Evolutionary conservation across 176 grass and related monocot genomes (phyloP).

Genomic region (bread wheat (Triticum aestivum)): DNA sequence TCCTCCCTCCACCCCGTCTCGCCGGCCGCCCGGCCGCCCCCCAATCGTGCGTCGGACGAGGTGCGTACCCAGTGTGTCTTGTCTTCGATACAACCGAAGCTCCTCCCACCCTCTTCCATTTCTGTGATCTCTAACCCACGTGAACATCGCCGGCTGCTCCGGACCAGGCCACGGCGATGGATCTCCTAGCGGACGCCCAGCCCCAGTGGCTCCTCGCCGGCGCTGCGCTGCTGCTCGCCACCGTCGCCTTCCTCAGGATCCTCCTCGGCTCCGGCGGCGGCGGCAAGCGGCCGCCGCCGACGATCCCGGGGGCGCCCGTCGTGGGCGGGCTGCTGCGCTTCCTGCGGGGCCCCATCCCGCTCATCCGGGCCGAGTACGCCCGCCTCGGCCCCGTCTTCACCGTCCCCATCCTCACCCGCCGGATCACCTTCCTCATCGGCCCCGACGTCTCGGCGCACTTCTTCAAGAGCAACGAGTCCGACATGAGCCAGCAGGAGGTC

Average conservation of each 20-base stretch:
- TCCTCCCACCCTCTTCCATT: neutral
- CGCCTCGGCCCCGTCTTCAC: slow-evolving; percentile 91
- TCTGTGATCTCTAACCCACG: slow-evolving; percentile 4
- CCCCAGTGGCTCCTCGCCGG: slow-evolving; percentile 39
- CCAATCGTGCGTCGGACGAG: neutral
- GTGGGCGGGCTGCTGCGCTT: slow-evolving; percentile 74
- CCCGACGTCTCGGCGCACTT: slow-evolving; percentile 82
- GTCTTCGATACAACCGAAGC: slow-evolving; percentile 23
- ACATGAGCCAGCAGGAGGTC: slow-evolving; percentile 97
- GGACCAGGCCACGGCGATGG: slow-evolving; percentile 34
- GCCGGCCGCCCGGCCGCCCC: slow-evolving; percentile 2
- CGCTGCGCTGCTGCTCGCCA: slow-evolving; percentile 48
- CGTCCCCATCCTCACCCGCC: slow-evolving; percentile 51
- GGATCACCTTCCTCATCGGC: slow-evolving; percentile 84
- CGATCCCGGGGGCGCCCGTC: slow-evolving; percentile 51
- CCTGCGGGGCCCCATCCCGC: slow-evolving; percentile 70
- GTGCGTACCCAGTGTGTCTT: neutral
- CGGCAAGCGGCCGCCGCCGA: slow-evolving; percentile 62
- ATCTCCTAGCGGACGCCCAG: slow-evolving; percentile 55
- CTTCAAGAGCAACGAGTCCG: slow-evolving; percentile 80
- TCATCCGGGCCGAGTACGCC: slow-evolving; percentile 76
- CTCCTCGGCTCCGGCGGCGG: slow-evolving; percentile 20
- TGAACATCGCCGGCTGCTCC: too few relatives aligned
- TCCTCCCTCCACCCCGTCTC: neutral
- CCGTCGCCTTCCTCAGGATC: slow-evolving; percentile 53